Conservation (phyloP, 768 basidiomycete genomes). For the Termitomyces sp. region DNA sequence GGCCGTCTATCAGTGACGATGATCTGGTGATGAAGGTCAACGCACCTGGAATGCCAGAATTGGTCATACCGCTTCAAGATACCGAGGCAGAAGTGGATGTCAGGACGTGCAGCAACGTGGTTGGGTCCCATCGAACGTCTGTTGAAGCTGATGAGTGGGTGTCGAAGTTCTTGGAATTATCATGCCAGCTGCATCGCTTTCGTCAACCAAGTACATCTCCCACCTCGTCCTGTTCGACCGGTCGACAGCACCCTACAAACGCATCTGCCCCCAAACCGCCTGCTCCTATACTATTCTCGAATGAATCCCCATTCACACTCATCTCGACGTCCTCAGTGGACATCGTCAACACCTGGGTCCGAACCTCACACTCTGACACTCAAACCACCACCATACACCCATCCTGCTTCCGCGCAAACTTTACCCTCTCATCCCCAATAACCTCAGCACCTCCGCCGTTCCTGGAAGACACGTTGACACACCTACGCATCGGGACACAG, state of each 20-base stretch:
- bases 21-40: slow-evolving; percentile 7
- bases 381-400: neutral
- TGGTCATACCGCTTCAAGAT: neutral
- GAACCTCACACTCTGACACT: slow-evolving; percentile 3
- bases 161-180: slow-evolving; percentile 12
- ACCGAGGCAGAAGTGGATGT: neutral
- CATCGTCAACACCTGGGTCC: slow-evolving; percentile 11
- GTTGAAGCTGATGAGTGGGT: slow-evolving; percentile 17
- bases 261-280: neutral
- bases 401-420: slow-evolving; percentile 19
- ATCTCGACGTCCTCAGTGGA: slow-evolving; percentile 15
- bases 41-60: slow-evolving; percentile 14
- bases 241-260: neutral
- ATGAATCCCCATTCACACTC: slow-evolving; percentile 19
- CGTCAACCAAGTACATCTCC: neutral
- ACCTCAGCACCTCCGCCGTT: slow-evolving; percentile 8
- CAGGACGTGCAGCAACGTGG: neutral
- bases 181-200: slow-evolving; percentile 16
- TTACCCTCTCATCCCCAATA: slow-evolving; percentile 5
- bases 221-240: neutral
- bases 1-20: slow-evolving; percentile 13
- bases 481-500: slow-evolving; percentile 13
- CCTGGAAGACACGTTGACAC: slow-evolving; percentile 12
- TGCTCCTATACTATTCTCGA: slow-evolving; percentile 15
- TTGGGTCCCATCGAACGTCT: slow-evolving; percentile 3